A percentile compares a stretch with the other conserved stretches of the same genome.
Evolutionary conservation across 148 eudicot genomes (phyloP).

Genomic region (Simmondsia chinensis): DNA sequence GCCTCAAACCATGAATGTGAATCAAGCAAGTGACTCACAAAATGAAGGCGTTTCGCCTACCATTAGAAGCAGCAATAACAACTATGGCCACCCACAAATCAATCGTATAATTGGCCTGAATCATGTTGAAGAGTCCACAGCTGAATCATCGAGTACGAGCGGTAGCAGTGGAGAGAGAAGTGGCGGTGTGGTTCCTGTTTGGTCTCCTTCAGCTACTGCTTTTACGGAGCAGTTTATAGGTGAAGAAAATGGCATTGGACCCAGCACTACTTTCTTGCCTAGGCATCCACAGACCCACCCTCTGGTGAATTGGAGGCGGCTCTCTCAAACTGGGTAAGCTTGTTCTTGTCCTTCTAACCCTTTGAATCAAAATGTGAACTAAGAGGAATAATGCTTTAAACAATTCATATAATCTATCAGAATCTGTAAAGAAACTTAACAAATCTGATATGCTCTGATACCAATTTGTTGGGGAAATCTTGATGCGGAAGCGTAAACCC

Average conservation of each 20-base stretch:
- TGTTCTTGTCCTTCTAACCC: too few species aligned
- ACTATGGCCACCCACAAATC: conserved; percentile 19
- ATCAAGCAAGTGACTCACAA: conserved; percentile 21
- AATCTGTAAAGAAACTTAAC: too few species aligned
- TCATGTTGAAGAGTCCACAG: conserved; percentile 49
- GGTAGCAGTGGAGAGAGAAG: conserved; percentile 57
- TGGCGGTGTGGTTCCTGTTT: conserved; percentile 87
- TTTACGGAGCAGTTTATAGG: conserved; percentile 55
- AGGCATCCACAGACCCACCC: conserved; percentile 85
- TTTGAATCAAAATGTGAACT: too few species aligned
- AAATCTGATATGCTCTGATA: too few species aligned
- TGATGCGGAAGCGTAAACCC: too few species aligned
- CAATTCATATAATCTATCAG: too few species aligned
- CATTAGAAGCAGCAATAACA: conserved; percentile 15
- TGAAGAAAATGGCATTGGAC: conserved; percentile 51
- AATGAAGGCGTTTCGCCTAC: conserved; percentile 13
- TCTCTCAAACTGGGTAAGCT: conserved; percentile 91
- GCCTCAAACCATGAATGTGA: conserved; percentile 36
- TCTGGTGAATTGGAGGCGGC: conserved; percentile 69
- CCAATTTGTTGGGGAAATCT: too few species aligned
- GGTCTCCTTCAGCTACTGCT: conserved; percentile 73
- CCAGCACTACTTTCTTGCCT: conserved; percentile 62
- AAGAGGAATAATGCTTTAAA: too few species aligned
- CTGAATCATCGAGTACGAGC: conserved; percentile 61
- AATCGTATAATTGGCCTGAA: conserved; percentile 30